Percentiles rank a stretch among this genome's conserved stretches.
Conservation (phyloP, 1,139 yeast genomes). For the Schwanniomyces etchellsii region DNA sequence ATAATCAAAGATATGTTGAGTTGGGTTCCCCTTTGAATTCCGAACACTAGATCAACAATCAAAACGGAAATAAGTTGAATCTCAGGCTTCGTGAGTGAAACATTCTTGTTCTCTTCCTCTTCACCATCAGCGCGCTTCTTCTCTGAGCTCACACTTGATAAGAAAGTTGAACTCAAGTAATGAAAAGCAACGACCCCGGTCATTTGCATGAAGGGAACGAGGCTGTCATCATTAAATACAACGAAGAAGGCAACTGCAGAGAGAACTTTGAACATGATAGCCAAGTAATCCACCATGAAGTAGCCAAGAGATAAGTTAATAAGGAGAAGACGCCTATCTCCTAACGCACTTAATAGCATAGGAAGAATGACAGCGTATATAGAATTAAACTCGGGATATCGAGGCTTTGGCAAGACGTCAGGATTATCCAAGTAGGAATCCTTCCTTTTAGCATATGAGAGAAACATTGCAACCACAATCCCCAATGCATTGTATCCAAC, state of each 20-base stretch:
- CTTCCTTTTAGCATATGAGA: slow-evolving; percentile 20
- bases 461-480: slow-evolving; percentile 22
- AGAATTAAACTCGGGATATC: slow-evolving; percentile 35
- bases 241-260: slow-evolving; percentile 25
- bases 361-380: slow-evolving; percentile 33
- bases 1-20: slow-evolving; percentile 22
- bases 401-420: slow-evolving; percentile 12
- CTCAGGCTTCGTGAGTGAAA: slow-evolving; percentile 29
- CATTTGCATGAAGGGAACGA: slow-evolving; percentile 15
- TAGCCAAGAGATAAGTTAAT: slow-evolving; percentile 34
- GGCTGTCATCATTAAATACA: slow-evolving; percentile 19
- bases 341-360: slow-evolving; percentile 17
- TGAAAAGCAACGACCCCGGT: slow-evolving; percentile 21
- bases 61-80: slow-evolving; percentile 29
- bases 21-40: slow-evolving; percentile 11
- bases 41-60: slow-evolving; percentile 27
- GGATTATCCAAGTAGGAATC: slow-evolving; percentile 13
- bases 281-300: slow-evolving; percentile 28
- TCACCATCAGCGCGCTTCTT: slow-evolving; percentile 7
- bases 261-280: slow-evolving; percentile 23
- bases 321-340: slow-evolving; percentile 20
- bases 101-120: slow-evolving; percentile 7
- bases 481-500: slow-evolving; percentile 34
- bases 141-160: slow-evolving; percentile 24
- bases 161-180: slow-evolving; percentile 16